Evolutionary conservation across 768 basidiomycete species (phyloP).

Genomic region (Kwoniella europaea): DNA sequence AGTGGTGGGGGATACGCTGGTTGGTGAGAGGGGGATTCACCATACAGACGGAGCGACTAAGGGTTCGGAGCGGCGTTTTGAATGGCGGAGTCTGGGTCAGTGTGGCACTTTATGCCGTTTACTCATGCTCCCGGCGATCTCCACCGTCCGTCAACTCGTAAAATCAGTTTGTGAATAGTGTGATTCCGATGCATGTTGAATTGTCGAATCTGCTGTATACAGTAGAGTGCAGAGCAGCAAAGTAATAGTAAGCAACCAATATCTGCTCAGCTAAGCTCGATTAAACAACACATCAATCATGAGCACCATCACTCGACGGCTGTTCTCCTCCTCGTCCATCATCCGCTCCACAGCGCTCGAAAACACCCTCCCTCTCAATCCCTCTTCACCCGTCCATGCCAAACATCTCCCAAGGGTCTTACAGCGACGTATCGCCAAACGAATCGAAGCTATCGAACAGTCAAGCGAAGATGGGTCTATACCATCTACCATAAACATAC

Average conservation of each 20-base stretch:
- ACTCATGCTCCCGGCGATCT: conserved; percentile 1
- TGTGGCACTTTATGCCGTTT: conserved; percentile 5
- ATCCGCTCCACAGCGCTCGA: conserved; percentile 12
- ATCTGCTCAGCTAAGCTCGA: neutral
- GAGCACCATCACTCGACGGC: conserved; percentile 25
- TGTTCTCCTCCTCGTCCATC: conserved; percentile 14
- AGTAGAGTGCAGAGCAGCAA: neutral
- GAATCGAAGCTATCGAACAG: neutral
- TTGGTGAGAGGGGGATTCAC: neutral
- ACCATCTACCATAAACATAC: conserved; percentile 19
- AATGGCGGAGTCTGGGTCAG: neutral
- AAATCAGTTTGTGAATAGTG: neutral
- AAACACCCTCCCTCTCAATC: neutral
- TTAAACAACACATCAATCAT: conserved; percentile 3
- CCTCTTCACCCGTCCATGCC: conserved; percentile 19
- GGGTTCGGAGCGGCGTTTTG: conserved; percentile 24
- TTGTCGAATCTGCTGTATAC: neutral
- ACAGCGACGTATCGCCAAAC: conserved; percentile 32
- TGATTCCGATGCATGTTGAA: neutral
- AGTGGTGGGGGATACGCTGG: conserved; percentile 14
- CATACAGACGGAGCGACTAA: conserved; percentile 10
- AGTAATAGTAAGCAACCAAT: neutral
- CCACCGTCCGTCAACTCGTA: neutral
- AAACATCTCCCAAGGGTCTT: conserved; percentile 37
- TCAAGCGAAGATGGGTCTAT: conserved; percentile 3